Evolutionary conservation across 208 protist species (phyloP), one percentile per base, ranked within the genome.

Genomic region (Trypanosoma scelopori): DNA sequence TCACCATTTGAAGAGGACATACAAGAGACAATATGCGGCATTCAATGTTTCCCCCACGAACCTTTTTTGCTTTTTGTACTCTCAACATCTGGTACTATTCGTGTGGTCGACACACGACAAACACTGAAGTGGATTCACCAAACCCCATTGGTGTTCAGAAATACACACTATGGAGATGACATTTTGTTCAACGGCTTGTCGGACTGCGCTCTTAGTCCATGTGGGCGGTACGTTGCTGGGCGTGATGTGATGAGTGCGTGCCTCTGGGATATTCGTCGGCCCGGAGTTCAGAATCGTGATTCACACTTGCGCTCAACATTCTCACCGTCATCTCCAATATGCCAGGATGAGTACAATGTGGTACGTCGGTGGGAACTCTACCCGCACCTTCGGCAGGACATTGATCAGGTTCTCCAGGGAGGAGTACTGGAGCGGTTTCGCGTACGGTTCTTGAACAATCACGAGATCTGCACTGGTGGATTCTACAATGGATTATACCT

Each of bases 161-260:
- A 86, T 65, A 77, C 67, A 23, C 83, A 78, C 46, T 22, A 71
- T 13, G 61, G 43, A 30, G 55, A 74, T 48, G 82, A 59, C 52
- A 55, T 79, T 55, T 72, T 89, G 11, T 84, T 77, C 25, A 91
- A 84, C 53, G 82, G 75, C 69, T 65, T 94, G 23, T 79, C 78
- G 46, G 87, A 94, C 73, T 92, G 85, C 74, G 76, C 85, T 3
- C 66, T 96, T 49, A 96, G 87, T 59, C 84, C 91, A 23, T 96
- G 85, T 43, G 86, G 87, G 6, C 78, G 82, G 53, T 93, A 92
- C 68, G 78, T 96, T 45, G 84, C 74, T 22, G 87, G 85, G 4
- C 74, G 87, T 23, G 91, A 94, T 72, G 84, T 91, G 35, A 86
- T 91, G 81, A 81, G 80, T 13, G 76, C 89, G 23, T 91, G 80